Base-by-base conservation (phyloP, 305 asterid species). In the Fraxinus baroniana region DNA sequence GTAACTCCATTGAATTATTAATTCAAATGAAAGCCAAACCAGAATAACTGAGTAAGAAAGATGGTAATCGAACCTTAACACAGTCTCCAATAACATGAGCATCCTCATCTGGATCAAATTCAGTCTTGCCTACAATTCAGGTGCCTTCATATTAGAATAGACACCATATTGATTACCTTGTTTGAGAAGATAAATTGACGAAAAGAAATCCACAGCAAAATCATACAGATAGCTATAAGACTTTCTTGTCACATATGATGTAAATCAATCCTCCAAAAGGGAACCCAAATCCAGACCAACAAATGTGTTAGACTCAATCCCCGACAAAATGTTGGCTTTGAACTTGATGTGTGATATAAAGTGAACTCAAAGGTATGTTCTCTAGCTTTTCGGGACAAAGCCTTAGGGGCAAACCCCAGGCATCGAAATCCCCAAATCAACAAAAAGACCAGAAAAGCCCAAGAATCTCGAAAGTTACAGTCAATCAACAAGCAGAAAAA, bases 21-120 rank as follows among this genome's bases (percentile, higher is more conserved):
- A 80, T 80, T 77, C 82, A 79, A 60, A 15, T 73, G 15, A 57
- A 75, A 84, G 70, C 46, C 76, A 79, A 49, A 82, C 41, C 49
- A 76, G 28, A 71, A 80, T 74, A 82, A 82, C 68, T 13, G 44
- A 83, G 60, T 60, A 57, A 39, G 64, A 74, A 76, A 86, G 72
- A 66, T 30, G 41, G 64, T 76, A 79, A 79, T 57, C 87, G 41
- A 86, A 97, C 99, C 99, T 97, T 97, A 78, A 97, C 97, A 77
- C 98, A 97, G 87, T 97, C 99, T 7, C 98, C 98, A 76, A 97
- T 89, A 81, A 97, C 98, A 90, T 97, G 99, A 79, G 99, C 97
- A 88, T 97, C 99, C 90, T 97, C 99, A 78, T 93, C 92, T 33
- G 91, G 91, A 80, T 83, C 87, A 88, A 97, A 95, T 87, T 95